phyloP scores from a whole-genome alignment of 2,329 filamentous ascomycete genomes.

The Podosphaera fusca region DNA sequence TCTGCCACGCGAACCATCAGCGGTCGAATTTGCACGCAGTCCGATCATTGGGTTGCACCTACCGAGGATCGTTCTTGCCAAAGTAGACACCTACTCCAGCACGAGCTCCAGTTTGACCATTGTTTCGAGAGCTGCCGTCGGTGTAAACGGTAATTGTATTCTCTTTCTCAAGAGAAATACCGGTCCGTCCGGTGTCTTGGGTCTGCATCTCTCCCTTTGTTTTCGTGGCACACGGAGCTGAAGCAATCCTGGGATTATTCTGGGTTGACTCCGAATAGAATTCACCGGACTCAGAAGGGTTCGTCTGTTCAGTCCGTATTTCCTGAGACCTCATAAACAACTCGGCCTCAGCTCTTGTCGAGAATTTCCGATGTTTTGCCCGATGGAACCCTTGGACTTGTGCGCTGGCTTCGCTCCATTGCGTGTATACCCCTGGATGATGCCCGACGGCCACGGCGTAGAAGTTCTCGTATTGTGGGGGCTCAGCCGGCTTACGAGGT shows the following conservation, averaged over 20 bases:
- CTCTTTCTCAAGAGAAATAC: background rate
- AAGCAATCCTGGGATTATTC: background rate
- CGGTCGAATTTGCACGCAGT: background rate
- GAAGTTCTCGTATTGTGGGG: conserved; percentile 21
- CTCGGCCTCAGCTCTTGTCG: conserved; percentile 48
- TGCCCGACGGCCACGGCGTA: conserved; percentile 39
- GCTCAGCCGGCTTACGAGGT: conserved; percentile 11
- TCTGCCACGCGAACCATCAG: conserved; percentile 16
- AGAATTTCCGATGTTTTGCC: conserved; percentile 46
- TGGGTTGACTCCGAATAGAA: background rate
- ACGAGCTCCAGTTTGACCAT: conserved; percentile 29
- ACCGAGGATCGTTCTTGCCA: conserved; percentile 31
- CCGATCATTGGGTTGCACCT: conserved; percentile 2
- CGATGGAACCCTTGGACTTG: conserved; percentile 54
- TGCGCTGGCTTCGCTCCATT: conserved; percentile 46
- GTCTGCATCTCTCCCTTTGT: conserved; percentile 6
- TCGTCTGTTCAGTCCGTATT: conserved; percentile 7
- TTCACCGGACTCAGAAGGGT: conserved; percentile 19
- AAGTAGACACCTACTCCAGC: conserved; percentile 44
- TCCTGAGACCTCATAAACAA: conserved; percentile 37
- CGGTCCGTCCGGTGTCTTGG: background rate
- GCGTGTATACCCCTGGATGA: conserved; percentile 33
- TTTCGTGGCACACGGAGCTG: background rate
- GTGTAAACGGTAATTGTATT: conserved; percentile 28
- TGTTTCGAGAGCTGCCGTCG: conserved; percentile 36